Evolutionary conservation across 2,329 filamentous ascomycete species (phyloP).

Genomic region (Capronia epimyces): DNA sequence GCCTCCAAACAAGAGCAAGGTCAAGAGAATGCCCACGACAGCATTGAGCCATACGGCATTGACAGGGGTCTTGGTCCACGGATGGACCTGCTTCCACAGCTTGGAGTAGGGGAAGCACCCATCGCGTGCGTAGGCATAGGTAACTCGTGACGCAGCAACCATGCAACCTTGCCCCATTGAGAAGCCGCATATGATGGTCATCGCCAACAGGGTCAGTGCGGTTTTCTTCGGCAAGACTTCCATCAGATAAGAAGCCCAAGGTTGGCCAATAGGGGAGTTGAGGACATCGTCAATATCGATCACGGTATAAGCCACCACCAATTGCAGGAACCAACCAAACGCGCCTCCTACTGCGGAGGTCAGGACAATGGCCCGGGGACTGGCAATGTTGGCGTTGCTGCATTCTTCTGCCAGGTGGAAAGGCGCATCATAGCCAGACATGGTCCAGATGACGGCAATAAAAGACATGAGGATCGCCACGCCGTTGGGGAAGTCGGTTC

Average conservation of each 20-base stretch:
- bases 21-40: slow-evolving; percentile 53
- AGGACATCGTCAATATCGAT: slow-evolving; percentile 57
- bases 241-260: slow-evolving; percentile 64
- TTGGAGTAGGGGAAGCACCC: slow-evolving; percentile 60
- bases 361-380: slow-evolving; percentile 65
- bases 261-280: slow-evolving; percentile 59
- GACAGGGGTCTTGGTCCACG: slow-evolving; percentile 58
- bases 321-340: slow-evolving; percentile 67
- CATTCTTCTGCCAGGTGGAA: slow-evolving; percentile 74
- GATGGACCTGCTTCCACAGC: slow-evolving; percentile 57
- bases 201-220: slow-evolving; percentile 56
- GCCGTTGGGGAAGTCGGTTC: slow-evolving; percentile 63
- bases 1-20: slow-evolving; percentile 62
- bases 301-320: slow-evolving; percentile 68
- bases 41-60: slow-evolving; percentile 66
- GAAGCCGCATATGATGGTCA: slow-evolving; percentile 65
- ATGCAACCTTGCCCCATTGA: slow-evolving; percentile 70
- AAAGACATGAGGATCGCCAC: slow-evolving; percentile 67
- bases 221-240: slow-evolving; percentile 58
- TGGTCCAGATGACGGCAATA: slow-evolving; percentile 64
- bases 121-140: slow-evolving; percentile 68
- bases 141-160: slow-evolving; percentile 60
- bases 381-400: slow-evolving; percentile 64
- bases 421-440: slow-evolving; percentile 61
- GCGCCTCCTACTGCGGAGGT: slow-evolving; percentile 62